Conservation (phyloP, 1,284 basidiomycete species). For the Fomitopsis schrenkii region DNA sequence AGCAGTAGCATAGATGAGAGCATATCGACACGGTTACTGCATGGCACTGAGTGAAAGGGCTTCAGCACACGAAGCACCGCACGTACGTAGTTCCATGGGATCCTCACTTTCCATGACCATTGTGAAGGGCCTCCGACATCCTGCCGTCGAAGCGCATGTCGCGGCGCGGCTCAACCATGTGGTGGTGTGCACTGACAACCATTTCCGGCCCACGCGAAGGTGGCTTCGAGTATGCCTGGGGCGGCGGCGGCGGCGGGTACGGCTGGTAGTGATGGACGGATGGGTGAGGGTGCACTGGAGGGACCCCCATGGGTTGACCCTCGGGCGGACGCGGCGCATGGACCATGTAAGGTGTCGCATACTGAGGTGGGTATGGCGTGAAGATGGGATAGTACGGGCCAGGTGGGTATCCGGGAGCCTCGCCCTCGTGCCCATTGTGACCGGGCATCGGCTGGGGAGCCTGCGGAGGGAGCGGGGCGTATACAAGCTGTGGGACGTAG, state of each 20-base stretch:
- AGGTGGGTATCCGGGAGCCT: conserved; percentile 39
- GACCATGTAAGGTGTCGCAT: conserved; percentile 47
- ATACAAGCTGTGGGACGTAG: conserved; percentile 44
- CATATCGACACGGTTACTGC: conserved; percentile 1
- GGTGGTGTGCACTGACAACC: neutral
- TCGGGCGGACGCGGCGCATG: conserved; percentile 37
- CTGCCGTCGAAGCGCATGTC: conserved; percentile 19
- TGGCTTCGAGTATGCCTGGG: conserved; percentile 18
- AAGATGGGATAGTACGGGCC: conserved; percentile 50
- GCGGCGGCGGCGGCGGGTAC: conserved; percentile 19
- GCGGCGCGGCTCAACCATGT: conserved; percentile 17
- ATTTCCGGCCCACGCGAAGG: conserved; percentile 16
- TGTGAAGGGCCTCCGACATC: conserved; percentile 17
- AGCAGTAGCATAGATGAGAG: conserved; percentile 6
- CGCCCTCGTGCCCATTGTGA: conserved; percentile 42
- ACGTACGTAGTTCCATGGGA: neutral
- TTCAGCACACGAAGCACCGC: neutral
- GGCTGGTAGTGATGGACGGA: conserved; percentile 27
- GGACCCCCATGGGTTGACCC: conserved; percentile 31
- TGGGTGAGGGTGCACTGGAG: conserved; percentile 7
- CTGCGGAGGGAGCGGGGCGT: conserved; percentile 33
- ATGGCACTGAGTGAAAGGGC: neutral
- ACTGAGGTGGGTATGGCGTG: conserved; percentile 40
- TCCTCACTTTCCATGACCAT: conserved; percentile 16
- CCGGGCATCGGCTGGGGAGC: conserved; percentile 26